These are phyloP conservation scores for Asclepias syriaca DNA, from an alignment of 257 asterid species.

Conservation along the genomic window DNA sequence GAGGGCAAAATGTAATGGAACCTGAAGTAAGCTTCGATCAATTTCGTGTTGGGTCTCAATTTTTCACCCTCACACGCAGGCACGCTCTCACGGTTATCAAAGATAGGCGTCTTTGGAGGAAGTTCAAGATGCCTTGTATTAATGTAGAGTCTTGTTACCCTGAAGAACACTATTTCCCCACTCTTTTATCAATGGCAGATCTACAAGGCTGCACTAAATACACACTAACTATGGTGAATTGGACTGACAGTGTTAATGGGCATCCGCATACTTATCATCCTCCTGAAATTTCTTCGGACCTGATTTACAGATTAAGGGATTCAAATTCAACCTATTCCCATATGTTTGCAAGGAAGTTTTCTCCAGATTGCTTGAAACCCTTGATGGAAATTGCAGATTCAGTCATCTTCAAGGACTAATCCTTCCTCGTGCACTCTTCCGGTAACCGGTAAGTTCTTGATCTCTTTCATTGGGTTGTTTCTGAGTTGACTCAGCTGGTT, in stretches of 20 bases:
- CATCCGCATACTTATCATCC: constrained; percentile 87
- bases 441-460: constrained; percentile 57
- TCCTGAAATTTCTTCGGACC: constrained; percentile 50
- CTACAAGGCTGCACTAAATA: constrained; percentile 48
- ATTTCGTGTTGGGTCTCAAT: constrained; percentile 80
- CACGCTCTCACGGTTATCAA: constrained; percentile 70
- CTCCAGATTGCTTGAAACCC: constrained; percentile 66
- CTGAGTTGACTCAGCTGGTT: constrained; percentile 20
- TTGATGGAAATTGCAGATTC: constrained; percentile 71
- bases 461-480: constrained; percentile 3
- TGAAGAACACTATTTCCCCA: constrained; percentile 92
- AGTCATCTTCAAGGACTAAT: constrained; percentile 73
- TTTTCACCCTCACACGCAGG: constrained; percentile 57
- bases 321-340: constrained; percentile 53
- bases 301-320: constrained; percentile 61
- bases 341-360: constrained; percentile 81
- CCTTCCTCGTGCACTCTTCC: constrained; percentile 16
- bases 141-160: constrained; percentile 81
- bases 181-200: constrained; percentile 74
- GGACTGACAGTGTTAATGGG: constrained; percentile 73
- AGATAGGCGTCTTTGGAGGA: constrained; percentile 82
- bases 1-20: constrained; percentile 67
- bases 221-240: constrained; percentile 80
- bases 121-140: constrained; percentile 66
- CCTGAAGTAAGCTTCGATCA: constrained; percentile 69